phyloP scores from a whole-genome alignment of 768 basidiomycete genomes.

The Pilatotrama ljubarskyi region DNA sequence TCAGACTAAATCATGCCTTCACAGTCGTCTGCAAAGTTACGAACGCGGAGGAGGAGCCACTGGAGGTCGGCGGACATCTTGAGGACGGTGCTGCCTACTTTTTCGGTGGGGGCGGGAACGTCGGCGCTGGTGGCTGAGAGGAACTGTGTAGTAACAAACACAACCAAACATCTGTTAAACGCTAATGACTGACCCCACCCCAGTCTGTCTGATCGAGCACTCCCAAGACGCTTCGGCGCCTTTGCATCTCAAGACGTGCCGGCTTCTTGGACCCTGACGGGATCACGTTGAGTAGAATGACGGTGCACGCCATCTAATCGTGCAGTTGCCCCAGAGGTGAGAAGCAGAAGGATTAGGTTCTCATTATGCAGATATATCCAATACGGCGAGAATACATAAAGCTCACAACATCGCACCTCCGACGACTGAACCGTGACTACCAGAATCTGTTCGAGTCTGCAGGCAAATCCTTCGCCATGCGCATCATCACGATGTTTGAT shows the following conservation, averaged over 20 bases:
- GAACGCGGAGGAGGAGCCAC: conserved; percentile 89
- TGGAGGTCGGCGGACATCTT: conserved; percentile 89
- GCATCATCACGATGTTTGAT: conserved; percentile 49
- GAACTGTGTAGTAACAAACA: conserved; percentile 34
- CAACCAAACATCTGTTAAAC: conserved; percentile 3
- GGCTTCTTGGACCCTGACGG: no score
- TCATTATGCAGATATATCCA: not conserved
- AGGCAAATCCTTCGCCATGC: conserved; percentile 39
- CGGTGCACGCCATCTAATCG: no score
- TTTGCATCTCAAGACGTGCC: no score
- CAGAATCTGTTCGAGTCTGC: conserved; percentile 43
- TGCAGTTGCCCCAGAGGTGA: not conserved
- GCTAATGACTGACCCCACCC: conserved; percentile 4
- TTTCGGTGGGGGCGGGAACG: conserved; percentile 26
- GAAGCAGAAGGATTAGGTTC: not conserved
- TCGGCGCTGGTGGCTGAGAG: conserved; percentile 29
- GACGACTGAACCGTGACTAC: conserved; percentile 23
- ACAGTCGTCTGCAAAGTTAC: conserved; percentile 33
- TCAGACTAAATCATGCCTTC: conserved; percentile 1
- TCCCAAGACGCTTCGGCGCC: no score
- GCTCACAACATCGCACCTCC: not conserved
- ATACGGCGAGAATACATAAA: not conserved
- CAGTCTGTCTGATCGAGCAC: not conserved
- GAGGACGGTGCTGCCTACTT: conserved; percentile 29
- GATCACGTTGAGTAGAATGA: no score